Percentiles rank a stretch among this genome's conserved stretches.
Evolutionary conservation across 305 asterid species (phyloP).

Genomic region (Rubia balearica): DNA sequence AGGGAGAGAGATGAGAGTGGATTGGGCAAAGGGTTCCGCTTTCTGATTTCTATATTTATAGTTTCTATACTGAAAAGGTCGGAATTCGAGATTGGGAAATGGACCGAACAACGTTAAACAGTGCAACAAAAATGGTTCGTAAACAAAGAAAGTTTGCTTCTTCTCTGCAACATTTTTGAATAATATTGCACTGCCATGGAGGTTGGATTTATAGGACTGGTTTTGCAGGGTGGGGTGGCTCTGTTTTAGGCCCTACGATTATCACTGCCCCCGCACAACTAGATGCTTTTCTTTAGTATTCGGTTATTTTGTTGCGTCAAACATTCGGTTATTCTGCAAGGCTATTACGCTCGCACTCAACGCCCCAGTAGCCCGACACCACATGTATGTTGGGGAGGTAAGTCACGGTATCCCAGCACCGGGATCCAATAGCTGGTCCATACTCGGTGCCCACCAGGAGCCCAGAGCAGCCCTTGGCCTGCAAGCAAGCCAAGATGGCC

Average conservation of each 20-base stretch:
- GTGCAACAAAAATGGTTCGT: background rate
- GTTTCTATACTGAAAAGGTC: background rate
- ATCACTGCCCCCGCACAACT: background rate
- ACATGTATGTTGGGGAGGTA: no score
- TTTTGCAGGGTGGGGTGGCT: background rate
- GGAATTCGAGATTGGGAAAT: background rate
- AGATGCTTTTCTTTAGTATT: background rate
- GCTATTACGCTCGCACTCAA: no score
- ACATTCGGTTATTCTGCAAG: no score
- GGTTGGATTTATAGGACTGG: background rate
- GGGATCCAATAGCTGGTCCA: no score
- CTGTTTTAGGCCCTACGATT: conserved; percentile 2
- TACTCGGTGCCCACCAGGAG: no score
- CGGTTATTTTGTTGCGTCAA: no score
- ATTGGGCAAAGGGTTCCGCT: background rate
- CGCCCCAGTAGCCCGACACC: no score
- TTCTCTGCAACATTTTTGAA: background rate
- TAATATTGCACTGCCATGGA: background rate
- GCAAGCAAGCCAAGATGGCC: no score
- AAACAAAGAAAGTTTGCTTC: background rate
- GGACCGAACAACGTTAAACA: background rate
- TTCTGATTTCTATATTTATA: background rate
- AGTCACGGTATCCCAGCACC: no score
- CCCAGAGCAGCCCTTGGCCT: no score
- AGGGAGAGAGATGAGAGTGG: background rate